Evolutionary conservation across 2,329 filamentous ascomycete species (phyloP).

Genomic region (Penicillium aurantiogriseum): DNA sequence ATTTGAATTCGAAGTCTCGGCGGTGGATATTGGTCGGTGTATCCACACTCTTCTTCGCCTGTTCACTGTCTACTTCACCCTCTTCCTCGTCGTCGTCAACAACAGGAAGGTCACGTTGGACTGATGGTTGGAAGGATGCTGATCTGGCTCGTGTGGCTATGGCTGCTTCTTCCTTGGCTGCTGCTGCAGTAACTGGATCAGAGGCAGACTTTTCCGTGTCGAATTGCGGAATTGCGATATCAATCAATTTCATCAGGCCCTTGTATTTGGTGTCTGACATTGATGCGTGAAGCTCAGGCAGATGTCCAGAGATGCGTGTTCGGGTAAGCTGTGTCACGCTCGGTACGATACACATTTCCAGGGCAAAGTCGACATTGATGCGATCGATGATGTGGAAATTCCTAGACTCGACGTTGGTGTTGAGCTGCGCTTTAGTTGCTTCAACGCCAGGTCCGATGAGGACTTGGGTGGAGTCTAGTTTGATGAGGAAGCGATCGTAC

Average conservation of each 20-base stretch:
- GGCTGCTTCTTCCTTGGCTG: conserved; percentile 37
- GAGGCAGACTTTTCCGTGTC: conserved; percentile 48
- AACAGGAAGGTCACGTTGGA: conserved; percentile 72
- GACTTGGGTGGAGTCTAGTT: conserved; percentile 90
- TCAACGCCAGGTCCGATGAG: conserved; percentile 92
- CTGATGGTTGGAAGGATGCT: conserved; percentile 71
- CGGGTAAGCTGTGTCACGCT: conserved; percentile 92
- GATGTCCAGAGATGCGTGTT: conserved; percentile 82
- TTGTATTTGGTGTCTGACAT: conserved; percentile 97
- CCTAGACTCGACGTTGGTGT: conserved; percentile 63
- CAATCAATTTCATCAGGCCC: conserved; percentile 90
- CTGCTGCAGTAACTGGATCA: conserved; percentile 25
- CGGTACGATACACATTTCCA: conserved; percentile 96
- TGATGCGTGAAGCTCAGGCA: conserved; percentile 87
- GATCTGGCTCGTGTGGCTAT: conserved; percentile 54
- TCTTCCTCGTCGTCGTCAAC: conserved; percentile 64
- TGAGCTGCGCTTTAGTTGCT: conserved; percentile 79
- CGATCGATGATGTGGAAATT: conserved; percentile 89
- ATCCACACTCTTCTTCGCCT: conserved; percentile 46
- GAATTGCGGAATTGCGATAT: conserved; percentile 89
- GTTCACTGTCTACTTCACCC: conserved; percentile 61
- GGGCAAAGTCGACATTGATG: conserved; percentile 94
- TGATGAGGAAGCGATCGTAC: conserved; percentile 96
- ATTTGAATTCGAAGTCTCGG: conserved; percentile 92
- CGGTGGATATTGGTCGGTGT: conserved; percentile 73